A percentile compares a stretch with the other conserved stretches of the same genome.
Evolutionary conservation across 129 eudicot genomes (phyloP).

Genomic region (Lactuca saligna): DNA sequence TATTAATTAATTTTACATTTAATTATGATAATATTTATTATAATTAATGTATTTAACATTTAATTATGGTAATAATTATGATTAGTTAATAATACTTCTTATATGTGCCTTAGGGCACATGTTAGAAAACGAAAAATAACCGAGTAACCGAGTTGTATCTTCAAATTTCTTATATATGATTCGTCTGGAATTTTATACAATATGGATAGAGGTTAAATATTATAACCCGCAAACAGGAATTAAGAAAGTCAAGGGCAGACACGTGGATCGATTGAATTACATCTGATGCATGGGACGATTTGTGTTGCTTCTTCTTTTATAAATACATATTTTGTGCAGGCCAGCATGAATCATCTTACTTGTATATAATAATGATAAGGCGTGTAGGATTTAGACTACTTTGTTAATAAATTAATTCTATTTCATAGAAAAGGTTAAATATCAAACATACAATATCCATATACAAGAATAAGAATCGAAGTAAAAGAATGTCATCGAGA

Average conservation of each 20-base stretch:
- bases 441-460: neutral
- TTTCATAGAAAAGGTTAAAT: neutral
- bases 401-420: neutral
- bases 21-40: no score
- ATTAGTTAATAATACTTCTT: no score
- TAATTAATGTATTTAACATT: no score
- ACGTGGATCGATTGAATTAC: neutral
- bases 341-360: constrained; percentile 22
- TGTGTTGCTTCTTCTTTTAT: constrained; percentile 11
- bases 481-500: neutral
- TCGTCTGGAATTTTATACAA: neutral
- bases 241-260: neutral
- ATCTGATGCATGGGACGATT: neutral
- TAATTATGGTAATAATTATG: no score
- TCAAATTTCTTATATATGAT: neutral
- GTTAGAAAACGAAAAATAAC: no score
- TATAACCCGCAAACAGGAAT: no score
- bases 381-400: neutral
- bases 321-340: neutral
- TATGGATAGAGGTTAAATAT: neutral
- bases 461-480: neutral
- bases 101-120: no score
- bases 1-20: no score
- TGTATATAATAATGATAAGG: neutral
- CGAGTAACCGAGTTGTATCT: no score